Percentiles rank a stretch among this genome's conserved stretches.
Evolutionary conservation across 2,329 filamentous ascomycete genomes (phyloP).

Genomic region (Hypoxylon sp.): DNA sequence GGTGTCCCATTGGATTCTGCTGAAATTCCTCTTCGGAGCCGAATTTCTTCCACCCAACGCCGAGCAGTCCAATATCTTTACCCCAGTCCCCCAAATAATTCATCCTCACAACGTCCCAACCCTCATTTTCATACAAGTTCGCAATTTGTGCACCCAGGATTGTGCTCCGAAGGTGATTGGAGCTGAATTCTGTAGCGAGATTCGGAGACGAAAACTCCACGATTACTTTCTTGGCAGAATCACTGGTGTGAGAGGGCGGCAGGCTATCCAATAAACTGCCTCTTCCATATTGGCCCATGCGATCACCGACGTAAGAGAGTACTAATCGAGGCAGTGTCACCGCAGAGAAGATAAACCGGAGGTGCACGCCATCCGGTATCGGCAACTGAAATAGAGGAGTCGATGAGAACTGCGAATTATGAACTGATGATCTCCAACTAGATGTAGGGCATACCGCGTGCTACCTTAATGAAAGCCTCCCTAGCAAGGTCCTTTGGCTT

Average conservation of each 20-base stretch:
- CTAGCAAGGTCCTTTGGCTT: slow-evolving; percentile 41
- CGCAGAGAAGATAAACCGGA: slow-evolving; percentile 77
- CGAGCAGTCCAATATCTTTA: slow-evolving; percentile 75
- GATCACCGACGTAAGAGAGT: slow-evolving; percentile 71
- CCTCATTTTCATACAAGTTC: slow-evolving; percentile 75
- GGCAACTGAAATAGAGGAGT: slow-evolving; percentile 71
- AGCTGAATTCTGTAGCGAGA: slow-evolving; percentile 80
- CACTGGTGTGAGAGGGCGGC: slow-evolving; percentile 27
- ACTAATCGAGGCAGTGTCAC: slow-evolving; percentile 69
- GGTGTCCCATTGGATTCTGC: slow-evolving; percentile 76
- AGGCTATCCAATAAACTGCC: slow-evolving; percentile 47
- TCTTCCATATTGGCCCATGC: slow-evolving; percentile 70
- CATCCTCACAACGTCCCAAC: slow-evolving; percentile 77
- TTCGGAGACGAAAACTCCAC: slow-evolving; percentile 83
- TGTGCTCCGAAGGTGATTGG: slow-evolving; percentile 77
- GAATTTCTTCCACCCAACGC: slow-evolving; percentile 75
- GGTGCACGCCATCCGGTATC: slow-evolving; percentile 68
- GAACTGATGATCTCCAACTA: slow-evolving; percentile 1
- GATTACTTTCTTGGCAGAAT: slow-evolving; percentile 63
- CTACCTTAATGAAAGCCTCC: slow-evolving; percentile 44
- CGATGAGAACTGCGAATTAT: slow-evolving; percentile 63
- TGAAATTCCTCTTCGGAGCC: slow-evolving; percentile 74
- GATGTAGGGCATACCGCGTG: background rate
- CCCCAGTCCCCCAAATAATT: slow-evolving; percentile 85
- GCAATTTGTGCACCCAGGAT: slow-evolving; percentile 78